A percentile compares a stretch with the other conserved stretches of the same genome.
Conservation (phyloP, 2,329 filamentous ascomycete genomes). For the Ciborinia camelliae region DNA sequence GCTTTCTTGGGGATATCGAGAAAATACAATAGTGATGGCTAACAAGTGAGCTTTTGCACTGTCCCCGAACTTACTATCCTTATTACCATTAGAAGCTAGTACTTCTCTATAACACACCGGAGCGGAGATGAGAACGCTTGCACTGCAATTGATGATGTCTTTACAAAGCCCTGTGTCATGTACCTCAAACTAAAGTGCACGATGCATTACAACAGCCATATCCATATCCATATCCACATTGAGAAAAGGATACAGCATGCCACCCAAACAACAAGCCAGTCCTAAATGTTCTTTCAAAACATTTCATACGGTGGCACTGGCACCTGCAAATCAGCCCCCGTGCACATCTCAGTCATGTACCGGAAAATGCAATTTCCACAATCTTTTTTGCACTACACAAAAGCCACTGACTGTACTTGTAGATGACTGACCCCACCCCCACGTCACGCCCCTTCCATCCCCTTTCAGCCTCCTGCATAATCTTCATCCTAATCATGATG, state of each 20-base stretch:
- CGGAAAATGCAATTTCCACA: too few relatives aligned
- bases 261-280: too few relatives aligned
- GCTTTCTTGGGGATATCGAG: background rate
- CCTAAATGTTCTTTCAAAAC: background rate
- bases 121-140: background rate
- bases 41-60: background rate
- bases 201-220: background rate
- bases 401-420: too few relatives aligned
- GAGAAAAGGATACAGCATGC: too few relatives aligned
- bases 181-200: background rate
- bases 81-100: too few relatives aligned
- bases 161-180: background rate
- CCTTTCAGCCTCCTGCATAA: background rate
- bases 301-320: background rate
- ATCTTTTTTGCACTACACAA: too few relatives aligned
- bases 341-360: too few relatives aligned
- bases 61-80: background rate
- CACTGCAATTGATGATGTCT: background rate
- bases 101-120: background rate
- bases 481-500: background rate
- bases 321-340: background rate
- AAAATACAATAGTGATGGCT: background rate
- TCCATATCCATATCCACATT: background rate
- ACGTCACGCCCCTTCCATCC: background rate
- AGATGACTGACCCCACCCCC: too few relatives aligned